Evolutionary conservation across 2,329 filamentous ascomycete genomes (phyloP).

Genomic region (Akanthomyces dipterigenus): DNA sequence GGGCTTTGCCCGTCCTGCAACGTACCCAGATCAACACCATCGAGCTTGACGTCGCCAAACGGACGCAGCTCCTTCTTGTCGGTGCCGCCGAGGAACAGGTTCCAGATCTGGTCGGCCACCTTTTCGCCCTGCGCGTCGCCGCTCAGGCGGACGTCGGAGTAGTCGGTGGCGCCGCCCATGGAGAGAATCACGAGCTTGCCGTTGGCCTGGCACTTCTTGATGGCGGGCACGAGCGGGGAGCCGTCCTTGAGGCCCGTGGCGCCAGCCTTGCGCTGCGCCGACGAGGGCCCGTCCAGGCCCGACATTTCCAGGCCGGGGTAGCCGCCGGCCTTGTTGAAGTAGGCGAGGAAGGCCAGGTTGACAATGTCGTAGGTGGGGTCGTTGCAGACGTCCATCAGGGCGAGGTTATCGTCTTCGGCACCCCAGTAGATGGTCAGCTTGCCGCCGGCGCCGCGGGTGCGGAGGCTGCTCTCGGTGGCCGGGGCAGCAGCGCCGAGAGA

Average conservation of each 20-base stretch:
- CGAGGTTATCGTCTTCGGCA: slow-evolving; percentile 15
- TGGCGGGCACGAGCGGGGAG: slow-evolving; percentile 21
- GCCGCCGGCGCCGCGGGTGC: slow-evolving; percentile 12
- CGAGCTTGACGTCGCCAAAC: slow-evolving; percentile 58
- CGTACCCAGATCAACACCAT: slow-evolving; percentile 60
- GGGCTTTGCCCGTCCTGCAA: neutral
- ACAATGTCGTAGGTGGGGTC: slow-evolving; percentile 18
- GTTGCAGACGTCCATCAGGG: slow-evolving; percentile 16
- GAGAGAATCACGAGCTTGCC: slow-evolving; percentile 65
- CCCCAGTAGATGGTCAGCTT: slow-evolving; percentile 20
- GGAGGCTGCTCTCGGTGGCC: neutral
- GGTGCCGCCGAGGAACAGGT: slow-evolving; percentile 50
- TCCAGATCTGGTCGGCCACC: slow-evolving; percentile 58
- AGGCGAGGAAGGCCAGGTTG: slow-evolving; percentile 18
- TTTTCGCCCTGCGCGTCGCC: slow-evolving; percentile 37
- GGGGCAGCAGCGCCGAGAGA: slow-evolving; percentile 4
- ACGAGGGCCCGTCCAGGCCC: slow-evolving; percentile 2
- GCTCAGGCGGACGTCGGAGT: slow-evolving; percentile 54
- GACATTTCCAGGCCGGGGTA: slow-evolving; percentile 10
- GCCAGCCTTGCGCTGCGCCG: slow-evolving; percentile 16
- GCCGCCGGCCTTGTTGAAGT: slow-evolving; percentile 16
- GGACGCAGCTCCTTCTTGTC: slow-evolving; percentile 47
- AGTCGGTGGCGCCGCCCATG: slow-evolving; percentile 61
- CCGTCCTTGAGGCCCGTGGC: slow-evolving; percentile 18
- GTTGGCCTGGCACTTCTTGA: slow-evolving; percentile 51